Conservation (phyloP, 495 filamentous ascomycete genomes). For the Talaromyces trachyspermus region DNA sequence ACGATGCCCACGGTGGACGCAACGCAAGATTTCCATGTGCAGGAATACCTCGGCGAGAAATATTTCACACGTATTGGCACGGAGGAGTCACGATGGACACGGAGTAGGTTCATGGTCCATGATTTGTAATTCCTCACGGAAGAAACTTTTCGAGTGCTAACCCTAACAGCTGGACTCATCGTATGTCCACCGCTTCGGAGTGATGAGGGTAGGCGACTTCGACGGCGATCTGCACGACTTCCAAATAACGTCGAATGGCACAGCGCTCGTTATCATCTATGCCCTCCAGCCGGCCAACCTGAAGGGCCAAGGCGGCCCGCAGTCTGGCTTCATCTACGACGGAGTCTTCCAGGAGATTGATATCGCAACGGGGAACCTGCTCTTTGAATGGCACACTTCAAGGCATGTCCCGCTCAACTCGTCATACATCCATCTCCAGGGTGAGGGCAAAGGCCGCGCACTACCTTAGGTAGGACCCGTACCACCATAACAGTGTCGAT, state of each 20-base stretch:
- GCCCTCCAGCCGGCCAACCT: conserved; percentile 34
- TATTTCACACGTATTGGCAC: conserved; percentile 49
- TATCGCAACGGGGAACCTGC: conserved; percentile 29
- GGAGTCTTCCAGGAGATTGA: conserved; percentile 40
- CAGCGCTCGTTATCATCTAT: conserved; percentile 46
- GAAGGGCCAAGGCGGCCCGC: no score
- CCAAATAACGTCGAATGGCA: conserved; percentile 36
- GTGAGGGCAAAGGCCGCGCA: no score
- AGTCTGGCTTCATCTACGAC: conserved; percentile 37
- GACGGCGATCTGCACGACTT: conserved; percentile 40
- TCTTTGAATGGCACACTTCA: conserved; percentile 36
- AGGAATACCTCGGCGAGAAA: conserved; percentile 34
- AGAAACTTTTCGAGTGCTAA: background rate
- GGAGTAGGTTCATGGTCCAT: conserved; percentile 45
- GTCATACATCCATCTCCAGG: no score
- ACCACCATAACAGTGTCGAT: conserved; percentile 56
- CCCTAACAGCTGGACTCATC: conserved; percentile 34
- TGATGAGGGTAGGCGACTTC: conserved; percentile 27
- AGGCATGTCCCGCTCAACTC: conserved; percentile 23
- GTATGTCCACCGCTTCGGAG: conserved; percentile 32
- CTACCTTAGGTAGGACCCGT: conserved; percentile 39
- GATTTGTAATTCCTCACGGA: conserved; percentile 18
- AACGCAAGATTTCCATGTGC: conserved; percentile 40
- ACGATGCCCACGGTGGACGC: conserved; percentile 30
- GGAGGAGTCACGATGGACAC: conserved; percentile 32